Base-by-base conservation (phyloP, 768 basidiomycete genomes). In the Tylopilus subfusipes region DNA sequence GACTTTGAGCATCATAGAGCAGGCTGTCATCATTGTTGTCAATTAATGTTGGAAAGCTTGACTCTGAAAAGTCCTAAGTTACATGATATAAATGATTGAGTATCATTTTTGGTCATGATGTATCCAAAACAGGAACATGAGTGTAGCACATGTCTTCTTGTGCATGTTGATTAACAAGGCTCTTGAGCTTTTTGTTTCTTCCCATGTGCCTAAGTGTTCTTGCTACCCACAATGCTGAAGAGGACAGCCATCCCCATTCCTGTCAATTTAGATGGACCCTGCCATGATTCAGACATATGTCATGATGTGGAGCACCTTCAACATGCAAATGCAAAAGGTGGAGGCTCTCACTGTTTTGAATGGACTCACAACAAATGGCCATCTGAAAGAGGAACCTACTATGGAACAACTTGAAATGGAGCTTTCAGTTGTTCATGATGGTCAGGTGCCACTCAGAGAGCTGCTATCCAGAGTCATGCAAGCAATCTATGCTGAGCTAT, bases 401-500 rank as follows among this genome's bases (percentile, higher is more conserved):
- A 31, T 84, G 47, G 83, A 87, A 48, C 76, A 83, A 27, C 77
- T 93, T 12, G 85, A 90, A 65, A 73, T 70, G 48, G 90, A 94
- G 59, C 82, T 94, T 6, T 91, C 90, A 8, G 55, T 79, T 22
- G 87, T 91, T 27, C 68, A 76, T 36, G 84, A 90, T 63, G 90
- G 84, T 16, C 90, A 93, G 65, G 76, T 93, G 16, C 78, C 81
- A 0, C 73, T 96, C 10, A 81, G 83, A 19, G 86, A 90, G 42
- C 67, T 94, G 38, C 76, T 94, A 33, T 88, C 89, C 38, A 81
- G 89, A 53, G 79, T 91, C 38, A 78, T 83, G 61, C 89, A 91
- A 65, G 79, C 85, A 36, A 85, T 91, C 62, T 95, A 90, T 70
- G 83, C 88, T 21, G 90, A 94, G 65, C 73, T 95, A 36, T 82